Base-by-base conservation (phyloP, 495 filamentous ascomycete genomes). In the Neurospora tetrasperma region DNA sequence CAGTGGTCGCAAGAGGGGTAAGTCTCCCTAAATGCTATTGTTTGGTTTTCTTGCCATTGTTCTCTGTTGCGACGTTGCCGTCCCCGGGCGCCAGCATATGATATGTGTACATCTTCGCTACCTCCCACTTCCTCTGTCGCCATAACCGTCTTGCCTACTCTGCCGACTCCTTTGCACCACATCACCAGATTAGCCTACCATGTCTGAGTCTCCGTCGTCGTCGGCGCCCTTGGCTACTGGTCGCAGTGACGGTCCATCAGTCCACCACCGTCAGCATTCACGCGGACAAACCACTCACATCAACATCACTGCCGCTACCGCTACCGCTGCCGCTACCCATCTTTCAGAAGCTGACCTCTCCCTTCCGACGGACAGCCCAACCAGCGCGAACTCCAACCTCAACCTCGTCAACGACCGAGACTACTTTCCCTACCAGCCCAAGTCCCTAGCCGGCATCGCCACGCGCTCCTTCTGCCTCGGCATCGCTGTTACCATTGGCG, bases 381-480 rank as follows among this genome's bases (percentile, higher is more conserved):
- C 75, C 23, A 76, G 78, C 71, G 76, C 77, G 43, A 73, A 73
- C 43, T 62, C 75, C 20, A 42, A 59, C 38, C 42, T 71, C 41
- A 66, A 72, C 48, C 59, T 72, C 66, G 69, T 54, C 72, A 78
- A 80, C 46, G 78, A 80, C 46, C 74, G 70, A 38, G 73, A 75
- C 18, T 85, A 84, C 79, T 85, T 85, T 72, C 90, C 90, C 5
- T 79, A 83, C 71, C 88, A 90, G 71, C 79, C 83, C 27, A 92
- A 90, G 75, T 91, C 93, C 16, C 90, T 96, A 54, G 83, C 91
- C 9, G 92, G 91, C 59, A 96, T 98, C 77, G 91, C 94, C 20
- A 77, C 91, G 16, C 93, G 93, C 23, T 79, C 89, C 35, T 86
- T 88, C 73, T 77, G 82, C 72, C 83, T 90, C 20, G 88, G 90